Evolutionary conservation across 805 yeast species (phyloP).

Genomic region (Saturnispora gosingensis): DNA sequence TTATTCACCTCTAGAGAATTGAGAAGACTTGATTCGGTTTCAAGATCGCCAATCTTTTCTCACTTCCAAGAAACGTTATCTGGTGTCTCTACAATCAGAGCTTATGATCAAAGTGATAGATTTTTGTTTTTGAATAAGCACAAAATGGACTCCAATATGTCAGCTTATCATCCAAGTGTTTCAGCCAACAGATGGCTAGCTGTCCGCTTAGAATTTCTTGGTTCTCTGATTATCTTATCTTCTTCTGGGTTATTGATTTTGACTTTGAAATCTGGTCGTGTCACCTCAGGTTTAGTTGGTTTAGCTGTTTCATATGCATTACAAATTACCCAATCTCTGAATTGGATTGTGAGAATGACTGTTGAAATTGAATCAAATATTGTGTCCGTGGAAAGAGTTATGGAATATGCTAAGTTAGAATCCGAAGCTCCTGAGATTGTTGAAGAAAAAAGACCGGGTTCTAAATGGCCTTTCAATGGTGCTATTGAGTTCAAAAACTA

Average conservation of each 20-base stretch:
- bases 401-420: slow-evolving; percentile 41
- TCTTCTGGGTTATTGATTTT: slow-evolving; percentile 77
- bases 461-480: slow-evolving; percentile 68
- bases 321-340: slow-evolving; percentile 85
- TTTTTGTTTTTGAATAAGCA: slow-evolving; percentile 56
- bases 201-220: slow-evolving; percentile 83
- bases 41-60: slow-evolving; percentile 73
- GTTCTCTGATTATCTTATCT: slow-evolving; percentile 78
- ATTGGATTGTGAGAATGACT: slow-evolving; percentile 98
- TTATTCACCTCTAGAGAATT: slow-evolving; percentile 71
- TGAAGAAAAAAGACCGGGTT: slow-evolving; percentile 47
- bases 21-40: slow-evolving; percentile 72
- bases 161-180: slow-evolving; percentile 86
- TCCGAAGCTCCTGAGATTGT: slow-evolving; percentile 71
- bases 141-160: slow-evolving; percentile 77
- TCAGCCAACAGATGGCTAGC: slow-evolving; percentile 97
- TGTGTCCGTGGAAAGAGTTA: slow-evolving; percentile 66
- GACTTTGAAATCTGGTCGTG: slow-evolving; percentile 54
- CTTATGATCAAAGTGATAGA: slow-evolving; percentile 57
- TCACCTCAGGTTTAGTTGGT: slow-evolving; percentile 91
- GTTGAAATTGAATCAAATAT: slow-evolving; percentile 97
- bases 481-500: slow-evolving; percentile 58
- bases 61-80: slow-evolving; percentile 76
- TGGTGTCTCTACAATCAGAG: slow-evolving; percentile 70
- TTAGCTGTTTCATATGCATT: slow-evolving; percentile 87